Percentiles rank a stretch among this genome's conserved stretches.
phyloP scores from a whole-genome alignment of 306 rosid species.

The Carpinus viminea region DNA sequence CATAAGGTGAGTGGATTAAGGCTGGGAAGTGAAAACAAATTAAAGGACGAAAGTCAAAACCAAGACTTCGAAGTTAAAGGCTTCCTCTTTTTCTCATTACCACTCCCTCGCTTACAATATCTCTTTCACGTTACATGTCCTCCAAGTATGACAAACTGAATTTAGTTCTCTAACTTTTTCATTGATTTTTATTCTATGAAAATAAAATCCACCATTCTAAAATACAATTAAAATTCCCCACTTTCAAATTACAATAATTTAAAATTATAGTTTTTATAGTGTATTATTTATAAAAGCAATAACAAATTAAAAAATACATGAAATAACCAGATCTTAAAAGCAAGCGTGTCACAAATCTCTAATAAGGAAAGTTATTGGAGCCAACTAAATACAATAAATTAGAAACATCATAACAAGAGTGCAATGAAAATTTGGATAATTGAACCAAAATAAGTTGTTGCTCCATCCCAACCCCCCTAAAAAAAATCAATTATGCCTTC shows the following conservation, averaged over 20 bases:
- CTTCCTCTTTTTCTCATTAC: not conserved
- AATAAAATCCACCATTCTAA: not conserved
- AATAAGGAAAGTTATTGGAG: not conserved
- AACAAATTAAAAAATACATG: not conserved
- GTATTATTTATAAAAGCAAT: not conserved
- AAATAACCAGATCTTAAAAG: not conserved
- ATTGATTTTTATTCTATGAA: not conserved
- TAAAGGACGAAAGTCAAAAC: not conserved
- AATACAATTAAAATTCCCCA: not conserved
- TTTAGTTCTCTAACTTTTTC: not conserved
- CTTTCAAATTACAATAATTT: not conserved
- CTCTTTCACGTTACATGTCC: not conserved
- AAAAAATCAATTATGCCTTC: not conserved
- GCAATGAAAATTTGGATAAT: no score
- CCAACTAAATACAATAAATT: not conserved
- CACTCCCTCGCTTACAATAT: no score
- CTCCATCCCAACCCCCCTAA: no score
- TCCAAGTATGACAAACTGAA: not conserved
- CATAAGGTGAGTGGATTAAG: no score
- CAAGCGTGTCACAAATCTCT: not conserved
- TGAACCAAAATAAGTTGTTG: no score
- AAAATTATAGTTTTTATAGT: not conserved
- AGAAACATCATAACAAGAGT: no score
- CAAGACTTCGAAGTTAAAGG: not conserved
- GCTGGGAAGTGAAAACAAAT: not conserved